A percentile compares a stretch with the other conserved stretches of the same genome.
These are phyloP conservation scores for Fusarium praegraminearum DNA, from an alignment of 2,329 filamentous ascomycete species.

Conservation along the genomic window DNA sequence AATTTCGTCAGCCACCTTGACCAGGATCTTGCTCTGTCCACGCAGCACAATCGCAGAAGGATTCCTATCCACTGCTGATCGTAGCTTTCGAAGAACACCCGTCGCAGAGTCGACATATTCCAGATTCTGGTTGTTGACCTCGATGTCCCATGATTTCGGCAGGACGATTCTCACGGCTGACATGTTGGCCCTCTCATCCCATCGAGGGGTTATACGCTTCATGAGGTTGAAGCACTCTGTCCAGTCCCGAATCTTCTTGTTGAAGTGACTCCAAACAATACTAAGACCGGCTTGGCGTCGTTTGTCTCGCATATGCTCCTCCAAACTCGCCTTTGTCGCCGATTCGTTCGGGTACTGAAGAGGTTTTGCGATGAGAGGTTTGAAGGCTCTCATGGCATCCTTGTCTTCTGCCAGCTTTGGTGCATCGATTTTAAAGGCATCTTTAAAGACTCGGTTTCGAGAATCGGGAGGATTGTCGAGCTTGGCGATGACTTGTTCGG, in stretches of 20 bases:
- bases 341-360: conserved; percentile 47
- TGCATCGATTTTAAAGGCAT: conserved; percentile 47
- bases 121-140: conserved; percentile 51
- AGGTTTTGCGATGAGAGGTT: conserved; percentile 47
- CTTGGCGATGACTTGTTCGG: conserved; percentile 26
- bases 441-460: conserved; percentile 48
- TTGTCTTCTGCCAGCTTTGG: conserved; percentile 30
- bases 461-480: conserved; percentile 32
- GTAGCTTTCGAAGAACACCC: conserved; percentile 50
- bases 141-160: conserved; percentile 52
- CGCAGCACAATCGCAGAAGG: conserved; percentile 52
- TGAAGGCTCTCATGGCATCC: conserved; percentile 39
- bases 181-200: conserved; percentile 50
- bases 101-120: conserved; percentile 53
- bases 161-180: conserved; percentile 54
- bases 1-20: conserved; percentile 53
- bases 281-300: conserved; percentile 55
- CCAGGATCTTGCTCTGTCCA: conserved; percentile 49
- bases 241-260: conserved; percentile 54
- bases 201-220: conserved; percentile 52
- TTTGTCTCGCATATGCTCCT: conserved; percentile 42
- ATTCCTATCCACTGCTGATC: conserved; percentile 51
- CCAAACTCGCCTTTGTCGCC: conserved; percentile 42
- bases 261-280: conserved; percentile 49
- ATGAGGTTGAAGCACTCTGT: conserved; percentile 55